A percentile compares a stretch with the other conserved stretches of the same genome.
Evolutionary conservation across 2,329 filamentous ascomycete species (phyloP).

Genomic region (Tolypocladium tropicale): DNA sequence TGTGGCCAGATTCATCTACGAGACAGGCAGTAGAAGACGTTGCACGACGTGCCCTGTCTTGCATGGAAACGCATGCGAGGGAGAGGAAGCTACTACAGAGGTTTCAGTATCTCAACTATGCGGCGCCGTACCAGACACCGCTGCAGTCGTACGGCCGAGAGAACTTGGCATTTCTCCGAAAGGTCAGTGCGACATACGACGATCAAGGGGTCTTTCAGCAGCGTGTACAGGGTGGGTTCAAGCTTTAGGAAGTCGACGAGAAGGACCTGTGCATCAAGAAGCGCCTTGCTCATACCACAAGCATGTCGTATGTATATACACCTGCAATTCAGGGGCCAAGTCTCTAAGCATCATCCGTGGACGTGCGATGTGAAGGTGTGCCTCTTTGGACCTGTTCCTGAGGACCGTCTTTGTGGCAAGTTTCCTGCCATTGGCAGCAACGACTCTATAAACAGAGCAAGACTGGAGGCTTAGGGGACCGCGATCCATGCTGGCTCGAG

Average conservation of each 20-base stretch:
- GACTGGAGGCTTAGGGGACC: too few relatives aligned
- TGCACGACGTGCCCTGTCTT: background rate
- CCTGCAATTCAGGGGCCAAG: too few relatives aligned
- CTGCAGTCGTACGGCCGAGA: constrained; percentile 23
- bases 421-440: too few relatives aligned
- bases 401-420: too few relatives aligned
- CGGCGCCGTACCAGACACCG: constrained; percentile 23
- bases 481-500: too few relatives aligned
- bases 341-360: too few relatives aligned
- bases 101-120: constrained; percentile 39
- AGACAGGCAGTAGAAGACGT: background rate
- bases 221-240: background rate
- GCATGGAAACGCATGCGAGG: background rate
- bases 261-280: too few relatives aligned
- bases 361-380: too few relatives aligned
- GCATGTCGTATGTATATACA: too few relatives aligned
- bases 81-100: constrained; percentile 11
- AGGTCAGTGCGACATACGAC: background rate
- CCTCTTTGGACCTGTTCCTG: too few relatives aligned
- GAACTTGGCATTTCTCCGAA: constrained; percentile 14
- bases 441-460: too few relatives aligned
- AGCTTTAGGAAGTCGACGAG: background rate
- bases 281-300: background rate
- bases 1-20: background rate
- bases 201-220: background rate